Percentiles rank a stretch among this genome's conserved stretches.
Evolutionary conservation across 2,329 filamentous ascomycete species (phyloP).

Genomic region (Botrytis tulipae): DNA sequence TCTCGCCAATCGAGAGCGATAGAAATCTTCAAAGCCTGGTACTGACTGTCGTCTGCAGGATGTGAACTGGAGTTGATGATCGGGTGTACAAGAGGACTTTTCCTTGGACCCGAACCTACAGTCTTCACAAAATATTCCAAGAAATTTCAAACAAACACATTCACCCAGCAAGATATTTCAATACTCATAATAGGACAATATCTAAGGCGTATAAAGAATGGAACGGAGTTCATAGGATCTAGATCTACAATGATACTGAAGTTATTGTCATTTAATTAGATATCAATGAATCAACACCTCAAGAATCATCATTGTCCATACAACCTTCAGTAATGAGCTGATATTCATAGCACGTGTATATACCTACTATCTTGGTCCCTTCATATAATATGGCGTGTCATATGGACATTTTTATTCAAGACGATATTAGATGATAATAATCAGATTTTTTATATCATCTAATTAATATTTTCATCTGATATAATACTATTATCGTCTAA

Average conservation of each 20-base stretch:
- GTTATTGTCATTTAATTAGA: neutral
- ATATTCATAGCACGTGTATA: neutral
- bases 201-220: neutral
- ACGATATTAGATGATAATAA: no score
- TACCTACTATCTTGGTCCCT: neutral
- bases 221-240: neutral
- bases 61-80: no score
- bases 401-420: no score
- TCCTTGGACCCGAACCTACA: neutral
- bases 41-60: neutral
- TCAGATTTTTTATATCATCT: no score
- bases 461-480: no score
- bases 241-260: neutral
- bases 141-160: neutral
- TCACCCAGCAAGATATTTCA: neutral
- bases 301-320: neutral
- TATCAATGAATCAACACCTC: neutral
- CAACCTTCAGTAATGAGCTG: neutral
- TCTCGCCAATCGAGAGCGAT: neutral
- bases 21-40: neutral
- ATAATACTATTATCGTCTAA: no score
- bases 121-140: neutral
- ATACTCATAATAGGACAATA: neutral
- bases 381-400: no score
- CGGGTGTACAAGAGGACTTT: neutral